These are phyloP conservation scores for Tetrahymena thermophila DNA, from an alignment of 73 alveolate genomes.

Conservation along the genomic window DNA sequence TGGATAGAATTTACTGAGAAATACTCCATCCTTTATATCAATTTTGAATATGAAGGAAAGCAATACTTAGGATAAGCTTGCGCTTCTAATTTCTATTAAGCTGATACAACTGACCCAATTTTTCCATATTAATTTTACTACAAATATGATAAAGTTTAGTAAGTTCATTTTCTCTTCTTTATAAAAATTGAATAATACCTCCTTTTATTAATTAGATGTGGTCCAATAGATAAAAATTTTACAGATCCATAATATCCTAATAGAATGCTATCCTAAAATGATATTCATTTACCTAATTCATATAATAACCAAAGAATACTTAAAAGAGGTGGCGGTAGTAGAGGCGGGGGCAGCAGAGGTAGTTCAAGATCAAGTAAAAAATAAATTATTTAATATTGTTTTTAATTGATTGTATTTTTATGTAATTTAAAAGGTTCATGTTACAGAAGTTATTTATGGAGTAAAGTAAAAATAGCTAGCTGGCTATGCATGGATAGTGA, in stretches of 20 bases:
- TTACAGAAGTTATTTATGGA: background rate
- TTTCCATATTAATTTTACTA: background rate
- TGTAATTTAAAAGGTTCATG: background rate
- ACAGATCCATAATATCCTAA: background rate
- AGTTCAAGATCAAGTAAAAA: background rate
- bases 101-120: background rate
- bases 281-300: background rate
- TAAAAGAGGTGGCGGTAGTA: background rate
- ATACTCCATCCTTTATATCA: background rate
- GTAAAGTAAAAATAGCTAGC: background rate
- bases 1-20: background rate
- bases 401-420: no score
- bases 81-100: background rate
- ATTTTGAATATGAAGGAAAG: background rate
- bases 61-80: background rate
- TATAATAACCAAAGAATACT: background rate
- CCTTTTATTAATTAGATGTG: background rate
- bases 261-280: background rate
- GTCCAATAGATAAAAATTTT: background rate
- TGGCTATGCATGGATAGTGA: background rate
- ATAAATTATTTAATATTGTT: background rate
- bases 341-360: background rate
- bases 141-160: background rate
- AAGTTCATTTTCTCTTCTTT: background rate
- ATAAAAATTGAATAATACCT: no score